Evolutionary conservation across 768 basidiomycete species (phyloP).

Genomic region (Termitomyces heimii): DNA sequence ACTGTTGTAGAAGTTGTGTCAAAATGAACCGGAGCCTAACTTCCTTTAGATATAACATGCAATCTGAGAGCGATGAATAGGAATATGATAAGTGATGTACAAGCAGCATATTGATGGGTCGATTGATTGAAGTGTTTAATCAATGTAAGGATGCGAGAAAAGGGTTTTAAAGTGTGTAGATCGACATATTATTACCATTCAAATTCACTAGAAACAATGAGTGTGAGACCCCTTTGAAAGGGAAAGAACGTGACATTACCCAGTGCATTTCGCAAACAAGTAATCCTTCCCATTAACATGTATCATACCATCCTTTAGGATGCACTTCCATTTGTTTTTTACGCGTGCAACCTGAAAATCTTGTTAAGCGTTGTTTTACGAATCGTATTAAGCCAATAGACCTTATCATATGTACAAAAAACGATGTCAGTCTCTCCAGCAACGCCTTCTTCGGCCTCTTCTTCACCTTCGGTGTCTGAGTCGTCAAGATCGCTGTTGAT

Average conservation of each 20-base stretch:
- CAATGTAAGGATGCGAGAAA: neutral
- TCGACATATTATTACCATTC: constrained; percentile 27
- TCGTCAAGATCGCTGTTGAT: constrained; percentile 98
- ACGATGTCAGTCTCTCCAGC: constrained; percentile 85
- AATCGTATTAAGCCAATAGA: constrained; percentile 22
- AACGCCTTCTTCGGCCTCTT: constrained; percentile 73
- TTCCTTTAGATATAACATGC: constrained; percentile 14
- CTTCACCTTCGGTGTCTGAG: constrained; percentile 82
- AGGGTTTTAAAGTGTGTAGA: neutral
- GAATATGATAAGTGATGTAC: constrained; percentile 13
- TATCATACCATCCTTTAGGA: constrained; percentile 96
- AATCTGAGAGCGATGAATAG: constrained; percentile 12
- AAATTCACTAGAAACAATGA: constrained; percentile 26
- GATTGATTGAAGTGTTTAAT: constrained; percentile 1
- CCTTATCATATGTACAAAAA: constrained; percentile 99
- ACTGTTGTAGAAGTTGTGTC: neutral
- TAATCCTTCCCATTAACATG: constrained; percentile 97
- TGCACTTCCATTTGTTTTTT: constrained; percentile 99
- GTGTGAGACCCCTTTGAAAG: neutral
- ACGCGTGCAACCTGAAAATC: constrained; percentile 84
- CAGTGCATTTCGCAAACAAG: constrained; percentile 93
- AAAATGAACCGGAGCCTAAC: neutral
- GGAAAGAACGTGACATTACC: constrained; percentile 41
- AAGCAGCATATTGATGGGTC: constrained; percentile 6
- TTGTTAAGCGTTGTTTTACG: neutral